Conservation (phyloP, 441 rosid genomes). For the Rhodomyrtus psidioides region DNA sequence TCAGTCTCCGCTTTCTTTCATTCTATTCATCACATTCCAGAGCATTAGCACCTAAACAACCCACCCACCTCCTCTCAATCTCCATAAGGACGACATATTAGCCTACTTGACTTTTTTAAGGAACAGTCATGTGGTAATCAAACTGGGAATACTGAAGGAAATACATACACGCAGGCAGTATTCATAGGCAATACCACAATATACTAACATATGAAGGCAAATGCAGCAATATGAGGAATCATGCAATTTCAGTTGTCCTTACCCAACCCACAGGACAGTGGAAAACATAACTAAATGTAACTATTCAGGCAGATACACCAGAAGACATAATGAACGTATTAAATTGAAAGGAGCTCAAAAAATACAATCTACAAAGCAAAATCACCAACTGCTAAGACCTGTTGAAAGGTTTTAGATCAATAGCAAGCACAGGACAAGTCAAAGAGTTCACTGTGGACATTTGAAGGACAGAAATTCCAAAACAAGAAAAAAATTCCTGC, state of each 20-base stretch:
- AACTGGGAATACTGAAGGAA: background rate
- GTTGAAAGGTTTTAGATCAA: background rate
- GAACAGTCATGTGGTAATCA: background rate
- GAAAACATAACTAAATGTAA: background rate
- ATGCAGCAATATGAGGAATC: background rate
- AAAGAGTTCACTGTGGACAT: background rate
- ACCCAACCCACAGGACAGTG: background rate
- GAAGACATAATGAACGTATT: background rate
- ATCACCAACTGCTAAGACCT: background rate
- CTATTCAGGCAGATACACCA: background rate
- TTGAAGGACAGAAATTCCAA: too few species aligned
- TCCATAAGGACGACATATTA: background rate
- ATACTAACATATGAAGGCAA: background rate
- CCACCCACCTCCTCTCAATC: background rate
- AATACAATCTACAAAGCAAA: background rate
- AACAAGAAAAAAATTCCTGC: background rate
- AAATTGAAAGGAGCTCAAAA: background rate
- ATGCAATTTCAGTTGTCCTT: background rate
- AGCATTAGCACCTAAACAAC: background rate
- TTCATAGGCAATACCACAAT: background rate
- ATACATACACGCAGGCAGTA: background rate
- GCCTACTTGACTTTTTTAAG: background rate
- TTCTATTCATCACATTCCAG: background rate
- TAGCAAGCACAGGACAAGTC: background rate
- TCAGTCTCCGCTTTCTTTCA: background rate